Evolutionary conservation across 1,284 basidiomycete species (phyloP).

Genomic region (Gomphus bonarii): DNA sequence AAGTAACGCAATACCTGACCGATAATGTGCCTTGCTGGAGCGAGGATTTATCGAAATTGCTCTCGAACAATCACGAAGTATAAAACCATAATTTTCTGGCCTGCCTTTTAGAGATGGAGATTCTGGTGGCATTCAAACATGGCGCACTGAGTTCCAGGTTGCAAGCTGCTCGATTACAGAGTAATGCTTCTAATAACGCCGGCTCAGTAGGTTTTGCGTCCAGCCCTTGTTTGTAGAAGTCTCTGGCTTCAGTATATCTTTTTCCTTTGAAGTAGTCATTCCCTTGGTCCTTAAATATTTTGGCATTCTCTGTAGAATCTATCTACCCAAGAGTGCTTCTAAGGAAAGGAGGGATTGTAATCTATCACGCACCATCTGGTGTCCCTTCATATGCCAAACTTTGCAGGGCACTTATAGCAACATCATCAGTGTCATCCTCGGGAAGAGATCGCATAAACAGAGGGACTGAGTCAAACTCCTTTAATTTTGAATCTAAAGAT

Average conservation of each 20-base stretch:
- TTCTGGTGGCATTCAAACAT: not conserved
- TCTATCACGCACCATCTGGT: slow-evolving; percentile 70
- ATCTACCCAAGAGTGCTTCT: slow-evolving; percentile 5
- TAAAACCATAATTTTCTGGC: slow-evolving; percentile 78
- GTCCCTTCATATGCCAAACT: slow-evolving; percentile 83
- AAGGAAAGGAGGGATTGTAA: not conserved
- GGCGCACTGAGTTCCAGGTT: slow-evolving; percentile 77
- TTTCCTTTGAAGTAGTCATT: slow-evolving; percentile 90
- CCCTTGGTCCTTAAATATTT: slow-evolving; percentile 91
- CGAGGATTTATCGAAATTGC: slow-evolving; percentile 54
- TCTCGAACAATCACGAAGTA: slow-evolving; percentile 74
- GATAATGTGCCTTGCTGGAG: slow-evolving; percentile 76
- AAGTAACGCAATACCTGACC: slow-evolving; percentile 68
- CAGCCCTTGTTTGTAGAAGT: slow-evolving; percentile 87
- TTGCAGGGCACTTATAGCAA: slow-evolving; percentile 75
- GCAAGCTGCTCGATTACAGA: slow-evolving; percentile 88
- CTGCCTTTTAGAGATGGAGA: not conserved
- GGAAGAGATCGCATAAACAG: slow-evolving; percentile 92
- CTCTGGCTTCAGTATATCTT: slow-evolving; percentile 77
- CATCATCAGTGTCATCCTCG: slow-evolving; percentile 43
- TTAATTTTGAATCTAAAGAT: slow-evolving; percentile 38
- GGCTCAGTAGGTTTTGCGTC: slow-evolving; percentile 70
- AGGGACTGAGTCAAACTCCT: slow-evolving; percentile 51
- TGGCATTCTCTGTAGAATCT: slow-evolving; percentile 64
- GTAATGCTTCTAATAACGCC: slow-evolving; percentile 55